phyloP scores from a whole-genome alignment of 345 rosid genomes.

The Sapria himalayana region DNA sequence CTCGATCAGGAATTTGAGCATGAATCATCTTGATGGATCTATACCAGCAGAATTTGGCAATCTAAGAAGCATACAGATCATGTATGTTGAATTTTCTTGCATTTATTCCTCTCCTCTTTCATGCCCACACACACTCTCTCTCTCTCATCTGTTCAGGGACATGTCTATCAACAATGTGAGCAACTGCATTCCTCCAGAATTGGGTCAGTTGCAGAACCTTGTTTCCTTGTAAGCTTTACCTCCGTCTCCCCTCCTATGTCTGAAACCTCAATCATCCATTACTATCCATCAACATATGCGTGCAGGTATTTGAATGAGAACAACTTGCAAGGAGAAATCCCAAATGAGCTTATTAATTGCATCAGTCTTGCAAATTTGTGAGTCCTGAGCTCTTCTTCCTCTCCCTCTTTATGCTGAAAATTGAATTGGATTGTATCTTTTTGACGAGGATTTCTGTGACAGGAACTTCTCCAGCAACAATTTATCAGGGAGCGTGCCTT shows the following conservation, averaged over 20 bases:
- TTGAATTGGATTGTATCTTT: background rate
- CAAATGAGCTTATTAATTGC: constrained; percentile 64
- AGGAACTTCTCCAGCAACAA: constrained; percentile 88
- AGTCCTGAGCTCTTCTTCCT: constrained; percentile 6
- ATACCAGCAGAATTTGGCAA: constrained; percentile 69
- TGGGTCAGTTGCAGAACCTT: constrained; percentile 72
- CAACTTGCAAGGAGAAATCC: constrained; percentile 53
- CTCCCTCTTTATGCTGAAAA: background rate
- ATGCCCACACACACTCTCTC: too few relatives aligned
- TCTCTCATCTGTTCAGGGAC: constrained; percentile 23
- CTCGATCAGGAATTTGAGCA: constrained; percentile 43
- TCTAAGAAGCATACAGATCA: constrained; percentile 52
- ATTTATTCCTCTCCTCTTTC: background rate
- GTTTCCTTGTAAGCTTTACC: constrained; percentile 39
- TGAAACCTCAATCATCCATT: background rate
- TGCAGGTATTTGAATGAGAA: constrained; percentile 66
- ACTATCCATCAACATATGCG: too few relatives aligned
- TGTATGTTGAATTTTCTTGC: constrained; percentile 16
- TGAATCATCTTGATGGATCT: constrained; percentile 37
- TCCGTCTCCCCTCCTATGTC: background rate
- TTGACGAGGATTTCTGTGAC: background rate
- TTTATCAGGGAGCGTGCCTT: constrained; percentile 52
- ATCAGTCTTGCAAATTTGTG: constrained; percentile 51
- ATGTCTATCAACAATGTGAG: constrained; percentile 52
- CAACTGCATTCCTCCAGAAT: constrained; percentile 48